Evolutionary conservation across 106 monocot genomes (phyloP), one percentile per base, ranked within the genome.

Genomic region (Agapanthus africanus): DNA sequence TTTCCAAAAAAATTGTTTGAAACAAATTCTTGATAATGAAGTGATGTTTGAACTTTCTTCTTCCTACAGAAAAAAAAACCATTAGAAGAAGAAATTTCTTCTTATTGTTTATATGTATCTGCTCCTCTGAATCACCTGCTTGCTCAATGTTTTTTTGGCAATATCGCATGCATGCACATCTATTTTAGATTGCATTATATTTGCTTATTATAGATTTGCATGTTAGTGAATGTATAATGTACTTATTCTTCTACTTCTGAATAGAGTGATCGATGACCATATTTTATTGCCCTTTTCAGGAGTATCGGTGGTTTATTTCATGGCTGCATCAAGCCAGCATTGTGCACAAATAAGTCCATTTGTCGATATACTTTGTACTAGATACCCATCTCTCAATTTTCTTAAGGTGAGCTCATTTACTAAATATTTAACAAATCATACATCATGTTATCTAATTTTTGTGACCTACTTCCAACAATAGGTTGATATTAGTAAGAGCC

Each of bases 311-410:
- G 85, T 91, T 15, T 80, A 74, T 68, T 95, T 95, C 69, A 84
- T 80, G 81, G 72, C 77, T 11, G 28, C 77, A 33, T 56, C 54
- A 22, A 88, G 84, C 65, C 67, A 72, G 52, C 79, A 82, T 11
- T 91, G 95, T 76, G 30, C 54, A 33, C 73, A 84, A 69, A 84
- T 88, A 2, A 59, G 77, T n/a, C 83, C 83, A 64, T 86, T 84
- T 57, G 73, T 95, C 11, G 80, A 95, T 51, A 27, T 63, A 0
- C 81, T 95, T 33, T 91, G 95, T 38, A 50, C 65, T 9, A 72
- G 74, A 76, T 82, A 84, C 47, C 95, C 91, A 28, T 91, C 85
- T 34, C 75, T 83, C 30, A 95, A 91, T 78, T 95, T 95, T 64
- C 88, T 91, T 52, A 95, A 91, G 88, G 95, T 91, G 80, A 77